Evolutionary conservation across 495 filamentous ascomycete species (phyloP).

Genomic region (Trichoderma reesei): DNA sequence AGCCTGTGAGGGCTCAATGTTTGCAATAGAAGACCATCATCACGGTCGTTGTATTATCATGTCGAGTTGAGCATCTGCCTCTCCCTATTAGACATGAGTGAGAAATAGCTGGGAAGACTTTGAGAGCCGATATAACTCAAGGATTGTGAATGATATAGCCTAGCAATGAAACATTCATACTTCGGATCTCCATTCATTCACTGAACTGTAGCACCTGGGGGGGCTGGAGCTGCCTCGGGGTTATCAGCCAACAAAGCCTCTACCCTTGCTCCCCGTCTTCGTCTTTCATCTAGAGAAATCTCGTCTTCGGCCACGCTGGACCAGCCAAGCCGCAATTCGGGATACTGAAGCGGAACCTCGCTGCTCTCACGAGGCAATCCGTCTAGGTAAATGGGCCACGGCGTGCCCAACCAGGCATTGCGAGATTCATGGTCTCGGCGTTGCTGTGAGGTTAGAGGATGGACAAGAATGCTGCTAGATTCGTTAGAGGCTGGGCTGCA

Average conservation of each 20-base stretch:
- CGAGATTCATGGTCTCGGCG: conserved; percentile 10
- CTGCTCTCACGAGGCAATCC: conserved; percentile 5
- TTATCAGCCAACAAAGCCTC: conserved; percentile 10
- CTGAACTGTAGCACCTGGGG: not conserved
- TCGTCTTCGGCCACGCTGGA: conserved; percentile 3
- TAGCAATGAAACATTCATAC: no score
- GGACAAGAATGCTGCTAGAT: not conserved
- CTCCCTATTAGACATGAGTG: no score
- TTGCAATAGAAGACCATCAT: no score
- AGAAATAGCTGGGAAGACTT: no score
- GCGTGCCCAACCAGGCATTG: conserved; percentile 11
- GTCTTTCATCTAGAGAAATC: conserved; percentile 10
- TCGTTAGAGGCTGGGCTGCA: not conserved
- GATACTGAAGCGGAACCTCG: conserved; percentile 11
- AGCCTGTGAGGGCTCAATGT: no score
- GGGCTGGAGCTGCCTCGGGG: conserved; percentile 11
- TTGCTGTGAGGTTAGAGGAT: conserved; percentile 8
- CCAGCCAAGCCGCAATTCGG: conserved; percentile 11
- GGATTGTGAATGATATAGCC: no score
- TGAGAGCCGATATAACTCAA: no score
- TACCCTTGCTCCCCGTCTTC: conserved; percentile 1
- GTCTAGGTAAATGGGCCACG: conserved; percentile 11
- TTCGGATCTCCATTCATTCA: no score
- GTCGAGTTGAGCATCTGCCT: no score
- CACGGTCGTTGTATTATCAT: no score